Evolutionary conservation across 1,284 basidiomycete genomes (phyloP), one percentile per base, ranked within the genome.

Genomic region (Chiua sp.): DNA sequence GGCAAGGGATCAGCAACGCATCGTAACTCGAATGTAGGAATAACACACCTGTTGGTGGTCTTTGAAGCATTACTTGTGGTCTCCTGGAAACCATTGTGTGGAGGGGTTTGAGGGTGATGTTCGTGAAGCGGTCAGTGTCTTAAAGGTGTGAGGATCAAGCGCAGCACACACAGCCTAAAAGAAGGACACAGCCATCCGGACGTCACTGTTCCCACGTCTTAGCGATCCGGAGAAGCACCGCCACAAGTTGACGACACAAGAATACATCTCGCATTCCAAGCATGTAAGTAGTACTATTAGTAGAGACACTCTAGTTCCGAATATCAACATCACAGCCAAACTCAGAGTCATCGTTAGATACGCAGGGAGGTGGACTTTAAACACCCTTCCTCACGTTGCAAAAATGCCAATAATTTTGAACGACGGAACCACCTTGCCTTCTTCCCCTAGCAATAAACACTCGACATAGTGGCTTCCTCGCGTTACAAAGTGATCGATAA

Each of bases 381-480:
- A n/a, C 42, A 50, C 33, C 35, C 10, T 5, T 6, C 15, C 13
- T 75, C 73, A 93, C 60, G 89, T 90, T 44, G 90, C 74, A 69
- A 93, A 93, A 55, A 96, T 81, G 51, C 93, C 94, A 35, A 96
- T 83, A 67, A 96, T 87, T 79, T 91, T 94, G 82, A 96, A 96
- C 47, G 85, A 79, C 26, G 90, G 82, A 15, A 92, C 87, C 48
- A 77, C 77, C 68, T 85, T 78, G 5, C 93, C 94, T 73, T 93
- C 93, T 63, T 92, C 90, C 18, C 94, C 94, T 63, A 88, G 67
- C 53, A 96, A 75, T 70, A 87, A 75, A 71, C 94, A 96, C 72
- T 96, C 93, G 58, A 96, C 90, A 70, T 83, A 96, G 73, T 97
- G 95, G 52, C 88, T 87, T 7, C 94, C 94, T 32, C 85, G 78